Base-by-base conservation (phyloP, 352 stramenopile genomes). In the Phytophthora sansomeana region DNA sequence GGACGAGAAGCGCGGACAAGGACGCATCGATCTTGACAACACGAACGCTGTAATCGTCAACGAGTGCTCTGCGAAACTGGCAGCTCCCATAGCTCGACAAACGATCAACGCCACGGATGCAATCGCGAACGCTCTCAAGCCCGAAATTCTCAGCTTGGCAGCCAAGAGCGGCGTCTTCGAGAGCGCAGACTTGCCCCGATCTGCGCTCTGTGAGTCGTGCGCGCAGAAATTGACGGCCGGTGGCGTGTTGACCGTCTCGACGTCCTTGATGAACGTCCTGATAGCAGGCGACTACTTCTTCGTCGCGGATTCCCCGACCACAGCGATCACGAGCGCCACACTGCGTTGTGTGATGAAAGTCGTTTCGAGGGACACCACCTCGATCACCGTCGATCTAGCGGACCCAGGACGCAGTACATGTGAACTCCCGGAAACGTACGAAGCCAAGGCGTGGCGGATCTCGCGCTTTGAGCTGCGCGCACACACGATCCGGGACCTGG, bases 381-480 rank as follows among this genome's bases (percentile, higher is more conserved):
- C 16, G 4, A 68, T 86, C n/a, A 69, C 33, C 0, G 77, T 86
- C n/a, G 52, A 78, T 42, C 28, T 26, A 0, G 55, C 39, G 10
- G 74, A 83, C 14, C 21, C 59, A 1, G 72, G 67, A 1, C 42
- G 30, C 1, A 48, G 47, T 7, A 77, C 67, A 0, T 93, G 82
- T 21, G 71, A 88, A 36, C 74, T 91, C 10, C 56, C 80, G 0
- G 43, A 32, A 4, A 66, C 77, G 1, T 91, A 89, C 28, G 80
- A 83, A 28, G 75, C 57, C 14, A 74, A 91, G 41, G 77, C 83
- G 0, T 91, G 78, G 71, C 65, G 71, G 14, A 60, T 91, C 46
- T 90, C 84, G 57, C 67, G 55, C 6, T 92, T 92, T 49, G 88
- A 91, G 24, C 51, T 93, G n/a, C 72, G 80, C 1, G 80, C 81